phyloP scores from a whole-genome alignment of 805 yeast genomes.

The Pichia cephalocereana region DNA sequence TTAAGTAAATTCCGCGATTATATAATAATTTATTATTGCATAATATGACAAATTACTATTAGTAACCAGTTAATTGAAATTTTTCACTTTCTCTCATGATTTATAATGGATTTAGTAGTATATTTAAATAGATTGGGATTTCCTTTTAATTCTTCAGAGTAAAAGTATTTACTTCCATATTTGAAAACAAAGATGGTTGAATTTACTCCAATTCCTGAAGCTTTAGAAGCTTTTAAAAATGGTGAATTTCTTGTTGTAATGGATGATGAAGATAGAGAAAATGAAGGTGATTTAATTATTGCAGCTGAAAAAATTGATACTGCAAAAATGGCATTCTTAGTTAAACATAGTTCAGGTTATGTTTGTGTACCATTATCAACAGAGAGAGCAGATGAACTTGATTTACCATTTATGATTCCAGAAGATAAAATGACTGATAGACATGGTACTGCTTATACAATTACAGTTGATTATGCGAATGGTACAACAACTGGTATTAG shows the following conservation, averaged over 20 bases:
- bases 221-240: slow-evolving; percentile 58
- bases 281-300: slow-evolving; percentile 92
- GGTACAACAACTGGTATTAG: slow-evolving; percentile 97
- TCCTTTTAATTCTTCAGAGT: too few species aligned
- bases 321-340: slow-evolving; percentile 88
- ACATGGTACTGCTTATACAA: slow-evolving; percentile 95
- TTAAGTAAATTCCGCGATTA: too few species aligned
- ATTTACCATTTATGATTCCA: slow-evolving; percentile 69
- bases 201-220: slow-evolving; percentile 56
- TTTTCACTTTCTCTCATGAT: background rate
- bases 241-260: slow-evolving; percentile 90
- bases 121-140: too few species aligned
- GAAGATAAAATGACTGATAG: slow-evolving; percentile 50
- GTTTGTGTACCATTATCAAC: slow-evolving; percentile 85
- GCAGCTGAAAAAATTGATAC: slow-evolving; percentile 81
- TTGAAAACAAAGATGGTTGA: background rate
- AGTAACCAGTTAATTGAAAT: background rate
- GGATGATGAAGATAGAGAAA: slow-evolving; percentile 94
- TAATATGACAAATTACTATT: too few species aligned
- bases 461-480: slow-evolving; percentile 75
- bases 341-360: slow-evolving; percentile 80
- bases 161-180: too few species aligned
- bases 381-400: slow-evolving; percentile 68
- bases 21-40: too few species aligned
- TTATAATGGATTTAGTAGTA: background rate